Evolutionary conservation across 2,329 filamentous ascomycete genomes (phyloP).

Genomic region (Alternaria triticimaculans): DNA sequence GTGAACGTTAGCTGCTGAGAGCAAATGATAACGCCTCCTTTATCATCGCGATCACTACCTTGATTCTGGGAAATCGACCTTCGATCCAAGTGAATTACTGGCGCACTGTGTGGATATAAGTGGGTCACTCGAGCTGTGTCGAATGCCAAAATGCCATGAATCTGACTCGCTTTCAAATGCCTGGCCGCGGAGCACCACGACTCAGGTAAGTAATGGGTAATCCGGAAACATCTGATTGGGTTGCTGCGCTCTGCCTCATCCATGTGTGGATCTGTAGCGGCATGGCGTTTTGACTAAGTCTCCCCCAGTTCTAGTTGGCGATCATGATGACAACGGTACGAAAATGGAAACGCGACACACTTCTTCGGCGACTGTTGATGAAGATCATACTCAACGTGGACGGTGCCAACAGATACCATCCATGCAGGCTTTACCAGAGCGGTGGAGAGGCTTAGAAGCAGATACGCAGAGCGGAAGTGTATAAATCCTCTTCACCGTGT

Average conservation of each 20-base stretch:
- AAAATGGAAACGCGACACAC: not conserved
- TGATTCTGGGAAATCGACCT: not conserved
- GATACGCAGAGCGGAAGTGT: not conserved
- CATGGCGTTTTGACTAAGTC: not conserved
- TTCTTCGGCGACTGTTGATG: not conserved
- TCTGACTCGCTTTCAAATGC: not conserved
- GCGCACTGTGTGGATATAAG: not conserved
- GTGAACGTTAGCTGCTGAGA: not conserved
- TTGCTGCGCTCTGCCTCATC: not conserved
- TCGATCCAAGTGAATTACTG: not conserved
- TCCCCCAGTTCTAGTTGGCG: not conserved
- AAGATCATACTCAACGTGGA: constrained; percentile 1
- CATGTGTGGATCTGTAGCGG: not conserved
- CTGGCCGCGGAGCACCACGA: not conserved
- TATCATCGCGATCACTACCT: not conserved
- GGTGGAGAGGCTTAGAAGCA: not conserved
- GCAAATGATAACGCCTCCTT: not conserved
- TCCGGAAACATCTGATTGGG: not conserved
- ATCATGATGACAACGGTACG: not conserved
- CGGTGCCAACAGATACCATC: not conserved
- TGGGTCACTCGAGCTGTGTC: not conserved
- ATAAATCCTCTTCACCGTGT: not conserved
- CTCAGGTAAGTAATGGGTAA: not conserved
- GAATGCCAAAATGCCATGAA: not conserved
- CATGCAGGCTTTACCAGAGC: not conserved